phyloP scores from a whole-genome alignment of 768 basidiomycete species.

The Mycena floridula region DNA sequence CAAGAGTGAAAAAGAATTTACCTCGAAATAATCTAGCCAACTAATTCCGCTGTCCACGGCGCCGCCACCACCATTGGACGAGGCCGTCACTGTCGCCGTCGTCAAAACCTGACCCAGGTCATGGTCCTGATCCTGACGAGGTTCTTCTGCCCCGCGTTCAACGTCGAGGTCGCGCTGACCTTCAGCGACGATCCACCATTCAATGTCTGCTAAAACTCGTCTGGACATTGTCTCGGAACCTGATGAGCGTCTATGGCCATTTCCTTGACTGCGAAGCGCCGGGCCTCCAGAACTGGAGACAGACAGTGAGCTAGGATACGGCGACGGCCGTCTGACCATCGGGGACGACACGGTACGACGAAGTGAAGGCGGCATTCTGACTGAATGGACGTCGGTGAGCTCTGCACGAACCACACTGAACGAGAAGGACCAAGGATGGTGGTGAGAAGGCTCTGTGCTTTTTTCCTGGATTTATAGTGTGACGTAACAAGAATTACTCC shows the following conservation, averaged over 20 bases:
- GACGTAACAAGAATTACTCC: no score
- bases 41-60: constrained; percentile 27
- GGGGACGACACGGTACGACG: constrained; percentile 73
- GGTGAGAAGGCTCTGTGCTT: no score
- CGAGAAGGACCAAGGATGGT: no score
- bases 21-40: constrained; percentile 20
- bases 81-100: constrained; percentile 26
- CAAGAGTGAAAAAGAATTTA: constrained; percentile 22
- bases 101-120: constrained; percentile 14
- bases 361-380: constrained; percentile 84
- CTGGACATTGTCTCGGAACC: constrained; percentile 60
- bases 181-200: constrained; percentile 80
- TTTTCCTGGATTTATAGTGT: no score
- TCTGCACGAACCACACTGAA: no score
- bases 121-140: constrained; percentile 26
- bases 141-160: no score
- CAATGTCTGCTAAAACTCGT: constrained; percentile 79
- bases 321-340: constrained; percentile 60
- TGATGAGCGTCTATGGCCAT: constrained; percentile 56
- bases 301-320: constrained; percentile 46
- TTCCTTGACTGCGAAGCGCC: no score
- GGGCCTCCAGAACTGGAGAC: constrained; percentile 21
- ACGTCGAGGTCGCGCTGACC: constrained; percentile 51
- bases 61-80: constrained; percentile 33
- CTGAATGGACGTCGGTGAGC: no score